These are phyloP conservation scores for Malus hybrid DNA, from an alignment of 331 rosid species.

Conservation along the genomic window DNA sequence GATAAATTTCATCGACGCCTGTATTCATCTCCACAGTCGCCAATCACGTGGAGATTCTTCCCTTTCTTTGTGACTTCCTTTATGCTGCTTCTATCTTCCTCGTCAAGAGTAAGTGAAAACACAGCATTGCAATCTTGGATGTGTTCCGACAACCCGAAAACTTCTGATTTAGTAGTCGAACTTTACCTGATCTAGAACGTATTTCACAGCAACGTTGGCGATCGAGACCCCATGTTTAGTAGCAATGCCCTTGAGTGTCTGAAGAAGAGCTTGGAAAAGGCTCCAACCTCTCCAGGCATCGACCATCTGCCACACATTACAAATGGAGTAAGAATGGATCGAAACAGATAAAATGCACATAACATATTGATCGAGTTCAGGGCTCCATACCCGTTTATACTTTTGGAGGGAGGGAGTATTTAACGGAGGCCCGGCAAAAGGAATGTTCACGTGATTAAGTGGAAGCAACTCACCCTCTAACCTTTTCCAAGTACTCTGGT, in stretches of 20 bases:
- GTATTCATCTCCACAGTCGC: conserved; percentile 96
- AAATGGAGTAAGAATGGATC: not conserved
- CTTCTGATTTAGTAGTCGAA: not conserved
- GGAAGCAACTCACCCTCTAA: conserved; percentile 77
- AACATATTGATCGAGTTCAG: no score
- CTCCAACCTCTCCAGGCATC: conserved; percentile 99
- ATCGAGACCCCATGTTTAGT: conserved; percentile 74
- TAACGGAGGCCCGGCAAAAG: no score
- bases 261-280: conserved; percentile 72
- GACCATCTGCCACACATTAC: conserved; percentile 55
- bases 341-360: no score
- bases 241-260: conserved; percentile 70
- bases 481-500: conserved; percentile 60
- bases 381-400: no score
- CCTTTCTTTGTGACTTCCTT: conserved; percentile 64
- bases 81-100: conserved; percentile 70
- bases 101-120: conserved; percentile 78
- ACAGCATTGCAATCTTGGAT: conserved; percentile 57
- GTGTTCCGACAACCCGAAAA: conserved; percentile 65
- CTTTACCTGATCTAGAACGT: conserved; percentile 71
- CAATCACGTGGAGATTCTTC: conserved; percentile 73
- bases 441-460: not conserved
- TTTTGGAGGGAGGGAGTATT: no score
- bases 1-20: conserved; percentile 48
- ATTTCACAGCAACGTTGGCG: conserved; percentile 75